Evolutionary conservation across 1,139 yeast genomes (phyloP).

Genomic region (Suhomyces atakaporum): DNA sequence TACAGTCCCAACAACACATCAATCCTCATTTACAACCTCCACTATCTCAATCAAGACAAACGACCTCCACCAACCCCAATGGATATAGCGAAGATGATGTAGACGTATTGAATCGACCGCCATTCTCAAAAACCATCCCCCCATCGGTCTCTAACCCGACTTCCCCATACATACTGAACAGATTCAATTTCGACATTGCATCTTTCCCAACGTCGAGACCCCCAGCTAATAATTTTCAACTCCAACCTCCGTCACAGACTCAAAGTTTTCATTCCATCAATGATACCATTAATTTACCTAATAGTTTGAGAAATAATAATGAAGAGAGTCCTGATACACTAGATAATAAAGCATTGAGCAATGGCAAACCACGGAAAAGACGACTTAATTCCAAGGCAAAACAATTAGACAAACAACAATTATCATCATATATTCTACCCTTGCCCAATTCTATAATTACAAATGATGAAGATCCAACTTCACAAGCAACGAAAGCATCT

Average conservation of each 20-base stretch:
- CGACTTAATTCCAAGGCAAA: slow-evolving; percentile 12
- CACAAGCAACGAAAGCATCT: slow-evolving; percentile 2
- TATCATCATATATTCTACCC: slow-evolving; percentile 20
- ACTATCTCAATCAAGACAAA: slow-evolving; percentile 1
- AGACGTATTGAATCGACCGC: slow-evolving; percentile 9
- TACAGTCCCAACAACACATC: slow-evolving; percentile 1
- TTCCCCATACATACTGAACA: slow-evolving; percentile 18
- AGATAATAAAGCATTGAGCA: slow-evolving; percentile 6
- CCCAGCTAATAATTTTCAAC: slow-evolving; percentile 4
- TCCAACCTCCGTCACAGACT: slow-evolving; percentile 4
- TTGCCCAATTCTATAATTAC: slow-evolving; percentile 19
- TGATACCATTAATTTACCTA: slow-evolving; percentile 8
- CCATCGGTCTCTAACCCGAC: slow-evolving; percentile 15
- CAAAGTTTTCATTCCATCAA: slow-evolving; percentile 10
- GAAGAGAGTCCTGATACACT: slow-evolving; percentile 4
- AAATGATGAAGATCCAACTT: slow-evolving; percentile 10
- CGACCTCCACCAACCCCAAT: not conserved
- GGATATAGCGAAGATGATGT: slow-evolving; percentile 13
- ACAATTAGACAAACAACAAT: slow-evolving; percentile 8
- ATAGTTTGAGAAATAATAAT: slow-evolving; percentile 6
- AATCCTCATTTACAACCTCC: slow-evolving; percentile 1
- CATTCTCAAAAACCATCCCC: slow-evolving; percentile 6
- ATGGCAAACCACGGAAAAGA: slow-evolving; percentile 8
- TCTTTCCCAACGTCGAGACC: slow-evolving; percentile 8
- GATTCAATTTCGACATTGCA: slow-evolving; percentile 18